These are phyloP conservation scores for Skeletonema menzelii DNA, from an alignment of 108 stramenopile genomes.

Conservation along the genomic window DNA sequence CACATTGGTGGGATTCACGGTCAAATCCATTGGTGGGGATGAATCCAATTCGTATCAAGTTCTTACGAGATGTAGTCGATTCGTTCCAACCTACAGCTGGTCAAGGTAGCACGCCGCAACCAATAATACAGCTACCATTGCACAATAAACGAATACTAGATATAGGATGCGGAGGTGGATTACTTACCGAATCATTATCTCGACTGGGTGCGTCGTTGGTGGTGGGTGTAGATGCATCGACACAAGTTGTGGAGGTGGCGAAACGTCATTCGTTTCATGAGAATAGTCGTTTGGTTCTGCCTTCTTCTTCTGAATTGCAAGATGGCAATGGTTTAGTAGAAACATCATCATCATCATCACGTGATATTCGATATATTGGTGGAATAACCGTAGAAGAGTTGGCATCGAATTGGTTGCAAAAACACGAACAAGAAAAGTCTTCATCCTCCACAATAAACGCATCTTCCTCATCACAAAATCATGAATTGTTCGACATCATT, in stretches of 20 bases:
- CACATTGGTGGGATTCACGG: slow-evolving; percentile 77
- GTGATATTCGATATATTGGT: slow-evolving; percentile 64
- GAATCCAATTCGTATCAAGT: slow-evolving; percentile 77
- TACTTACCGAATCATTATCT: slow-evolving; percentile 86
- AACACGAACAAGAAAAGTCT: slow-evolving; percentile 17
- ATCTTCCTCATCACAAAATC: slow-evolving; percentile 2
- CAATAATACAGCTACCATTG: slow-evolving; percentile 1
- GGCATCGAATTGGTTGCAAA: slow-evolving; percentile 30
- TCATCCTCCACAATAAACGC: not conserved
- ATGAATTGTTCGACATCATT: slow-evolving; percentile 67
- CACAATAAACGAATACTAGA: slow-evolving; percentile 48
- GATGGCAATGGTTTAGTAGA: too few species aligned
- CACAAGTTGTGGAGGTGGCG: slow-evolving; percentile 61
- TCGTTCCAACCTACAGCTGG: slow-evolving; percentile 4
- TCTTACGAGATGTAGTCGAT: slow-evolving; percentile 41
- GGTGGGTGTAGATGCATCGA: slow-evolving; percentile 83
- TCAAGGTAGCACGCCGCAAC: not conserved
- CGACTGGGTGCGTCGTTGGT: slow-evolving; percentile 81
- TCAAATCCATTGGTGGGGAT: slow-evolving; percentile 77
- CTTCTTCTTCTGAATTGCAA: not conserved
- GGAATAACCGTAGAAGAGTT: slow-evolving; percentile 71
- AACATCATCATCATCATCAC: slow-evolving; percentile 15
- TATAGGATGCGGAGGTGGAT: slow-evolving; percentile 94
- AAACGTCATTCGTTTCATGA: slow-evolving; percentile 52
- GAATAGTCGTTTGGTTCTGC: not conserved